These are phyloP conservation scores for Leccinum proliferum DNA, from an alignment of 1,284 basidiomycete species.

Conservation along the genomic window DNA sequence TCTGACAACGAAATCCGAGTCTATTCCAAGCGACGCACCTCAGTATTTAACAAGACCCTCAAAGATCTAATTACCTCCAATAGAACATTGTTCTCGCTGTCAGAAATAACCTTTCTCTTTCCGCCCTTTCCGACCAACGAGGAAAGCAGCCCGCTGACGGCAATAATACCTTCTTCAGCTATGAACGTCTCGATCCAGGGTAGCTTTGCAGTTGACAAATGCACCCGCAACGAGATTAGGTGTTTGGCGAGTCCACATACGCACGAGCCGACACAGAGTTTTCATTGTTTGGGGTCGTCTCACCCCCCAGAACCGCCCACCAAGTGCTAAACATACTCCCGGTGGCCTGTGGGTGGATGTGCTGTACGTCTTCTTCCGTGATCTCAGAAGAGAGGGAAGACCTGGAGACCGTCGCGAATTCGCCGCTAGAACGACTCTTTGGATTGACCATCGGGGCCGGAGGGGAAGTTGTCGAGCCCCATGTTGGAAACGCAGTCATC, in stretches of 20 bases:
- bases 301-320: conserved; percentile 64
- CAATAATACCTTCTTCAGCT: conserved; percentile 61
- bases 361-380: conserved; percentile 29
- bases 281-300: conserved; percentile 35
- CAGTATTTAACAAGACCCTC: conserved; percentile 79
- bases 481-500: conserved; percentile 61
- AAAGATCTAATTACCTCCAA: conserved; percentile 78
- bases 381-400: conserved; percentile 25
- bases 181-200: conserved; percentile 80
- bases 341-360: conserved; percentile 61
- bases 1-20: conserved; percentile 24
- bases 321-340: conserved; percentile 72
- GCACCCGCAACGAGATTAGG: conserved; percentile 80
- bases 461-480: conserved; percentile 41
- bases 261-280: conserved; percentile 46
- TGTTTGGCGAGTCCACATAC: conserved; percentile 68
- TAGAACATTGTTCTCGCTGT: conserved; percentile 65
- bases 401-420: conserved; percentile 28
- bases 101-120: conserved; percentile 51
- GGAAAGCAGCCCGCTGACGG: conserved; percentile 52
- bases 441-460: conserved; percentile 25
- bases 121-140: conserved; percentile 58
- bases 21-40: conserved; percentile 44
- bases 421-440: conserved; percentile 34
- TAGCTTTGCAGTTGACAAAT: conserved; percentile 78